Evolutionary conservation across 257 asterid species (phyloP), one percentile per base, ranked within the genome.

Genomic region (Marsdenia floribunda): DNA sequence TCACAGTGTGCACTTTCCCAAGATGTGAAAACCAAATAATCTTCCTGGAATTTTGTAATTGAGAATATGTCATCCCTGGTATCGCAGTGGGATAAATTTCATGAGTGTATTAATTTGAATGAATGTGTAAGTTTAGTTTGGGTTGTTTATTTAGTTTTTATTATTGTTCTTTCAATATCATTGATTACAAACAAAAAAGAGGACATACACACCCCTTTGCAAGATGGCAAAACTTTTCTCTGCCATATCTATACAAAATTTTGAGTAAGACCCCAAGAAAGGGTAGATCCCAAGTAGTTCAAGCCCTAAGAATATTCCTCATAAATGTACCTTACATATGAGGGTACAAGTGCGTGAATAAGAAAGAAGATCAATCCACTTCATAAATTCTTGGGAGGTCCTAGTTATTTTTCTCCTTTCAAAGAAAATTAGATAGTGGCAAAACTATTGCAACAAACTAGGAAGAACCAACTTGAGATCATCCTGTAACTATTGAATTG

Each of bases 21-120:
- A 15, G 50, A 9, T 61, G 46, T 71, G 21, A 38, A 57, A 61
- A 49, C 12, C 22, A 46, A 70, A 55, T 15, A 61, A 29, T 60
- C 24, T 60, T 35, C 22, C 35, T 33, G 47, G 21, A 59, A 35
- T 26, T 33, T 33, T 66, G 46, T 54, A 8, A 6, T 3, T 40
- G 47, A 40, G 64, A 75, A 54, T 4, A 38, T 68, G 70, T 74
- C 40, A 2, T 40, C 18, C 33, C 65, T 29, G 68, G 22, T 75
- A 18, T 14, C 29, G 24, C 47, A 33, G 7, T 70, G 26, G n/a
- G 19, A 40, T 53, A 11, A 64, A 64, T 64, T 64, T 64, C 13
- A 35, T 15, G 69, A 16, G 6, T 35, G 13, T 2, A 37, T 2
- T 18, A 65, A 38, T 38, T 65, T 65, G 6, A 37, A 6, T 63